Conservation (phyloP, 1,139 yeast species). For the Fermentozyma sake region DNA sequence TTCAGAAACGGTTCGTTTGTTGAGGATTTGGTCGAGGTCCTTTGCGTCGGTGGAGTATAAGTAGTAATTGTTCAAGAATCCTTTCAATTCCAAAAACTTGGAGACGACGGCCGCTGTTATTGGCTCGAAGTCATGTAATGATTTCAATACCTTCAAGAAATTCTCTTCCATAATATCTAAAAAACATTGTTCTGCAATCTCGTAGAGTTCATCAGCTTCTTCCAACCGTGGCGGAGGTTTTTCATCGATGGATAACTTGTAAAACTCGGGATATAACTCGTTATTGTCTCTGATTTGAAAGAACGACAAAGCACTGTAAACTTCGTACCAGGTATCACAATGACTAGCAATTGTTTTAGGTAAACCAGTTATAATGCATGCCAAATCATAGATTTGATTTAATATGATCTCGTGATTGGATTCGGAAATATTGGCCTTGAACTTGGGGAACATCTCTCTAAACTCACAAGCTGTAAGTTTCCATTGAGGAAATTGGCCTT, state of each 20-base stretch:
- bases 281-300: slow-evolving; percentile 53
- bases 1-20: slow-evolving; percentile 49
- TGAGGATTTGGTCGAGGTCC: slow-evolving; percentile 10
- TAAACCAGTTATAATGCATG: slow-evolving; percentile 50
- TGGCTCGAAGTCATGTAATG: slow-evolving; percentile 58
- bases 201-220: slow-evolving; percentile 27
- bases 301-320: slow-evolving; percentile 54
- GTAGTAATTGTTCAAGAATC: slow-evolving; percentile 51
- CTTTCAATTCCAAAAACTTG: slow-evolving; percentile 60
- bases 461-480: slow-evolving; percentile 47
- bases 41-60: slow-evolving; percentile 10
- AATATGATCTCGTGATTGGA: slow-evolving; percentile 22
- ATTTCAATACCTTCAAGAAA: slow-evolving; percentile 54
- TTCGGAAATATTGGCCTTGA: slow-evolving; percentile 18
- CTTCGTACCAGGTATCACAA: slow-evolving; percentile 68
- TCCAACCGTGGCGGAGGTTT: slow-evolving; percentile 26
- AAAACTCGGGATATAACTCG: slow-evolving; percentile 30
- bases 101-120: slow-evolving; percentile 68
- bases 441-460: slow-evolving; percentile 35
- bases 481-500: slow-evolving; percentile 46
- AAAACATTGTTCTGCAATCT: slow-evolving; percentile 53
- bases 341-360: slow-evolving; percentile 45
- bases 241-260: slow-evolving; percentile 27
- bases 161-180: slow-evolving; percentile 56
- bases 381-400: slow-evolving; percentile 39